Percentiles rank a stretch among this genome's conserved stretches.
phyloP scores from a whole-genome alignment of 2,329 filamentous ascomycete species.

The Colletotrichum navitas region DNA sequence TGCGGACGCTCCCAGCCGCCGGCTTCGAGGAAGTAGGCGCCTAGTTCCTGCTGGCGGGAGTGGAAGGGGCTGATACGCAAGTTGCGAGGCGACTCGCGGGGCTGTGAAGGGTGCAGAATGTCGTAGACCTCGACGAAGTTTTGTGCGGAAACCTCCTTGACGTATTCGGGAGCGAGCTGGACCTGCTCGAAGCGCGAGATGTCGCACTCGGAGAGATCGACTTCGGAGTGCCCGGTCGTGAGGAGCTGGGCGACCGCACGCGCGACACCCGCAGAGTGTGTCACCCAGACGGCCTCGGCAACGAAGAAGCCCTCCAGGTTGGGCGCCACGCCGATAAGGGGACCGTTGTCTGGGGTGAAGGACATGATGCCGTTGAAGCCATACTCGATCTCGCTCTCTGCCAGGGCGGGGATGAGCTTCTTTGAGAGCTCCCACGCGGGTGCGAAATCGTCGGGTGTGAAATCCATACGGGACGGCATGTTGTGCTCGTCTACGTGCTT shows the following conservation, averaged over 20 bases:
- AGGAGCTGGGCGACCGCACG: constrained; percentile 70
- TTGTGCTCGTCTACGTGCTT: constrained; percentile 67
- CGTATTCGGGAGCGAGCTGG: constrained; percentile 67
- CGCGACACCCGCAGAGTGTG: constrained; percentile 73
- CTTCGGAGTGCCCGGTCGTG: constrained; percentile 65
- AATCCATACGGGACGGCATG: constrained; percentile 73
- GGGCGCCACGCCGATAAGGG: constrained; percentile 69
- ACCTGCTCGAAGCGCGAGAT: constrained; percentile 72
- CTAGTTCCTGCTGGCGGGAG: constrained; percentile 64
- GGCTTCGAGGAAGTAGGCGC: constrained; percentile 69
- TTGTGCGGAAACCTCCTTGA: constrained; percentile 69
- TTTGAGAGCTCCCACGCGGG: constrained; percentile 70
- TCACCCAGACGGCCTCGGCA: constrained; percentile 76
- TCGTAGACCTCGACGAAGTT: constrained; percentile 76
- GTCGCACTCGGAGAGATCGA: constrained; percentile 71
- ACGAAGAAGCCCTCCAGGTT: constrained; percentile 72
- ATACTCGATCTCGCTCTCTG: constrained; percentile 64
- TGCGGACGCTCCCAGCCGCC: constrained; percentile 73
- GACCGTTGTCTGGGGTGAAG: constrained; percentile 73
- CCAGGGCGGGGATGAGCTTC: constrained; percentile 65
- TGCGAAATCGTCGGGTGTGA: constrained; percentile 71
- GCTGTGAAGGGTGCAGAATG: constrained; percentile 72
- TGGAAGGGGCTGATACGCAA: constrained; percentile 71
- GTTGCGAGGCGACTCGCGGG: constrained; percentile 67
- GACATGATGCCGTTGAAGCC: constrained; percentile 77